Base-by-base conservation (phyloP, 2,329 filamentous ascomycete genomes). In the Arthroderma sp. region DNA sequence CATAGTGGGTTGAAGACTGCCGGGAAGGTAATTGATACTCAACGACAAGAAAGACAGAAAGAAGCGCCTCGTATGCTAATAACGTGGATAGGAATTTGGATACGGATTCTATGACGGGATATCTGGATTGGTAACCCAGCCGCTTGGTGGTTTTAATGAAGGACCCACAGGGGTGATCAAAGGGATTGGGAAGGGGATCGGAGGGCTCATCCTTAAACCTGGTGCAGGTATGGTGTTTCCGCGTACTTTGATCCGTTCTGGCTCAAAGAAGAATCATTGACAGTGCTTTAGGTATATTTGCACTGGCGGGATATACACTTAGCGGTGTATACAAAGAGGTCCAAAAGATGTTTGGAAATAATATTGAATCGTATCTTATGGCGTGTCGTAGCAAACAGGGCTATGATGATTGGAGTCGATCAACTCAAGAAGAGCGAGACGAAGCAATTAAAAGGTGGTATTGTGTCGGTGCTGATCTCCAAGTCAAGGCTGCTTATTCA, bases 261-360 rank as follows among this genome's bases (percentile, higher is more conserved):
- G 22, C 36, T 9, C 6, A 15, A 10, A 10, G 40, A 6, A 11
- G 2, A 7, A 30, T 22, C 6, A 37, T n/a, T 34, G 27, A 42
- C 29, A 34, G 33, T 51, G 31, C 49, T 45, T 28, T 47, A 72
- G 78, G 73, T 4, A 61, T 83, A 10, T 84, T 78, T 75, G 76
- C 77, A 1, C 63, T 93, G 3, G 84, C 86, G 0, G 87, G 82
- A 4, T 93, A 91, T 56, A 75, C 84, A 3, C 82, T 88, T 70
- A 84, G 88, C 58, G 87, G 87, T 2, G 71, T 91, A 1, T 79
- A 89, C 54, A 83, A 83, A 36, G 82, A 89, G 58, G 71, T 91
- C 43, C 73, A 80, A 49, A 86, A 82, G 50, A 64, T 74, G 38
- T 82, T 86, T 52, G 78, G 80, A 27, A 78, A 74, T 38, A 84